phyloP scores from a whole-genome alignment of 2,329 filamentous ascomycete genomes.

The Clonostachys chloroleuca region DNA sequence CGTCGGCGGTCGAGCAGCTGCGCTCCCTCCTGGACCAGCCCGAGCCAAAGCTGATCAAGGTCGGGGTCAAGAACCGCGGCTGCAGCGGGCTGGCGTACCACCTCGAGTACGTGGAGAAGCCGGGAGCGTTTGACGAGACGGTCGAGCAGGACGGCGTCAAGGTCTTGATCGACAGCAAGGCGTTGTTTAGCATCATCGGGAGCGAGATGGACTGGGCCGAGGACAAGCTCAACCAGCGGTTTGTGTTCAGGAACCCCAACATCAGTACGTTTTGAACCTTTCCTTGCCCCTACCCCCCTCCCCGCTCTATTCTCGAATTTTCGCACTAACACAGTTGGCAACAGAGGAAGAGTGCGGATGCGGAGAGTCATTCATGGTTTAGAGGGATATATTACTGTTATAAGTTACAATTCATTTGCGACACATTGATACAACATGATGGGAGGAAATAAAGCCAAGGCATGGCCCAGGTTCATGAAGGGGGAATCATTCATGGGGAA shows the following conservation, averaged over 20 bases:
- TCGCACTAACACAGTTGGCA: background rate
- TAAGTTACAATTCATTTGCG: no score
- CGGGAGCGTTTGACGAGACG: conserved; percentile 81
- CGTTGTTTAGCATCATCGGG: conserved; percentile 94
- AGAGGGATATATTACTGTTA: conserved; percentile 6
- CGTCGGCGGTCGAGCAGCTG: conserved; percentile 75
- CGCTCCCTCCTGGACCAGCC: conserved; percentile 75
- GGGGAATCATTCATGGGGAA: no score
- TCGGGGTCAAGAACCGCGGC: conserved; percentile 89
- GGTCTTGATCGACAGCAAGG: conserved; percentile 95
- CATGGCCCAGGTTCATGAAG: no score
- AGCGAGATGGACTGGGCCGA: conserved; percentile 99
- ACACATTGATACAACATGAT: no score
- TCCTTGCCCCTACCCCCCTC: no score
- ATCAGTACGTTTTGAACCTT: conserved; percentile 71
- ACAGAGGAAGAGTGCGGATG: conserved; percentile 93
- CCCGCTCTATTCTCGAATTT: background rate
- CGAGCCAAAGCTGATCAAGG: conserved; percentile 86
- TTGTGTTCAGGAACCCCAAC: conserved; percentile 95
- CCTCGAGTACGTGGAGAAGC: conserved; percentile 90
- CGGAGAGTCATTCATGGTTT: conserved; percentile 93
- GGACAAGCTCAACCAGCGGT: conserved; percentile 87
- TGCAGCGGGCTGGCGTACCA: conserved; percentile 94
- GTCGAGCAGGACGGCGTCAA: conserved; percentile 96
- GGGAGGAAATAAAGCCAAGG: no score